phyloP scores from a whole-genome alignment of 345 rosid genomes.

The Physaria fendleri region DNA sequence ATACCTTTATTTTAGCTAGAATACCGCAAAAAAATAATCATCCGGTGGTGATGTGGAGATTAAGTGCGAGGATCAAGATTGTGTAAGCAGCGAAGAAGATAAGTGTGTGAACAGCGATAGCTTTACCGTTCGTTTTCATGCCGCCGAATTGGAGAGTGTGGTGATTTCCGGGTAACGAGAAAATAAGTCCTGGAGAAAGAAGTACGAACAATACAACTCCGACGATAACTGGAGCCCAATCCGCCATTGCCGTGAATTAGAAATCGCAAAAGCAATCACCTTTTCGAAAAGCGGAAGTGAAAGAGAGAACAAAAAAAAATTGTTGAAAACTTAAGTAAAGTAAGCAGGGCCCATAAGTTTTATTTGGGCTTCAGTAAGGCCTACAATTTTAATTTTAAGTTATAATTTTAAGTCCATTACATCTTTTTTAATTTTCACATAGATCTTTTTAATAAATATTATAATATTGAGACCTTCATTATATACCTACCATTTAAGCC shows the following conservation, averaged over 20 bases:
- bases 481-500: not conserved
- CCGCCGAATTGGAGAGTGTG: conserved; percentile 58
- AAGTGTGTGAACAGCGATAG: conserved; percentile 79
- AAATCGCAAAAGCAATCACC: conserved; percentile 6
- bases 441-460: no score
- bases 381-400: no score
- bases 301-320: not conserved
- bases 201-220: conserved; percentile 81
- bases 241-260: conserved; percentile 49
- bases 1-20: no score
- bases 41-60: conserved; percentile 75
- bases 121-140: conserved; percentile 91
- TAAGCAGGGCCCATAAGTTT: no score
- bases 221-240: conserved; percentile 88
- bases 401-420: no score
- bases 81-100: conserved; percentile 76
- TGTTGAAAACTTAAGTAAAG: no score
- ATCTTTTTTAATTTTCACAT: no score
- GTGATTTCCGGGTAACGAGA: conserved; percentile 66
- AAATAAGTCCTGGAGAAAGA: conserved; percentile 80
- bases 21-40: conserved; percentile 73
- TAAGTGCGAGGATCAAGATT: conserved; percentile 67
- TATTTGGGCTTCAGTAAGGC: no score
- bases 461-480: no score
- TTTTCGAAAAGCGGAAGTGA: conserved; percentile 11